phyloP scores from a whole-genome alignment of 129 eudicot genomes.

The Oenanthe sinensis region DNA sequence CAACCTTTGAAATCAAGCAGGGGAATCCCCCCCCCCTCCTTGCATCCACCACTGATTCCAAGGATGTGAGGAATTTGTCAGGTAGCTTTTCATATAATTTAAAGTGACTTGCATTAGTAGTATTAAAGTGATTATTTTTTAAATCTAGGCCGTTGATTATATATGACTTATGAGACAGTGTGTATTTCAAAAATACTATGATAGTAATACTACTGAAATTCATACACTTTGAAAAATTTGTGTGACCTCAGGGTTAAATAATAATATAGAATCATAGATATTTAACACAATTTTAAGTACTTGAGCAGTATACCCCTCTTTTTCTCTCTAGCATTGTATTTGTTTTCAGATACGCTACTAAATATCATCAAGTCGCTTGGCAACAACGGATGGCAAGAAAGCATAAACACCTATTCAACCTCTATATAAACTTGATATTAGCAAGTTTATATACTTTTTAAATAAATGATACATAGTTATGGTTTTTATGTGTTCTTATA shows the following conservation, averaged over 20 bases:
- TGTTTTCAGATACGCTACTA: neutral
- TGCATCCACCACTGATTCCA: too few species aligned
- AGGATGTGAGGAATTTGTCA: too few species aligned
- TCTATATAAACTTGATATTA: neutral
- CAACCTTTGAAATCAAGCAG: too few species aligned
- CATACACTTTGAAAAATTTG: neutral
- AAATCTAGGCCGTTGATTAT: neutral
- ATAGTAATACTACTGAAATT: too few species aligned
- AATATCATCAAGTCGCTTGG: neutral
- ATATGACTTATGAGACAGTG: neutral
- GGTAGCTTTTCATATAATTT: too few species aligned
- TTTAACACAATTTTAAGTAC: too few species aligned
- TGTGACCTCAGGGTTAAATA: neutral
- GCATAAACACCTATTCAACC: neutral
- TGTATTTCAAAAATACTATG: too few species aligned
- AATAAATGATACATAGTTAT: too few species aligned
- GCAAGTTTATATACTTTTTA: neutral
- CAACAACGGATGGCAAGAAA: too few species aligned
- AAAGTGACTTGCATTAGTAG: too few species aligned
- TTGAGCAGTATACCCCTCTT: neutral
- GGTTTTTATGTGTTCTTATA: neutral
- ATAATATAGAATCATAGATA: neutral
- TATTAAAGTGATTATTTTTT: too few species aligned
- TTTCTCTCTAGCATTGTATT: neutral
- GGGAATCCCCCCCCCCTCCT: too few species aligned